Percentiles rank a stretch among this genome's conserved stretches.
Conservation (phyloP, 371 early-diverging fungal genomes). For the Enterospora canceri region DNA sequence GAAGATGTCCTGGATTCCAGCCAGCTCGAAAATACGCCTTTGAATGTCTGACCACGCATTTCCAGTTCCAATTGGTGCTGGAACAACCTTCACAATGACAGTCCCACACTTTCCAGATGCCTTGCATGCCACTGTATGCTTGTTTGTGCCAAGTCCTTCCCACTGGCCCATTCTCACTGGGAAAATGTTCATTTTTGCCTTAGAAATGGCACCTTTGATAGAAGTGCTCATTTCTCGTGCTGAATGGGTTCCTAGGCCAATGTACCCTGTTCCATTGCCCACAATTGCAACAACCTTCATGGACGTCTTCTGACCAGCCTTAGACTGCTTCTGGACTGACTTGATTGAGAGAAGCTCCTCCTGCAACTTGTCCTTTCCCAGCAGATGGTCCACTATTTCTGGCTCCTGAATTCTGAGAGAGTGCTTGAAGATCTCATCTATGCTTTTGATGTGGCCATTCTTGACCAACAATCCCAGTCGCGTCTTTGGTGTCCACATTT, state of each 20-base stretch:
- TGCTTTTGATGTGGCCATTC: slow-evolving; percentile 57
- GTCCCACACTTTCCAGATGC: slow-evolving; percentile 97
- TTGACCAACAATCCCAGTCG: slow-evolving; percentile 56
- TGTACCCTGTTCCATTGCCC: slow-evolving; percentile 89
- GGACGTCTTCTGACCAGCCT: slow-evolving; percentile 96
- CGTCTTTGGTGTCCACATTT: slow-evolving; percentile 57
- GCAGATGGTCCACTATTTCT: slow-evolving; percentile 90
- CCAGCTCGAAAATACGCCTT: slow-evolving; percentile 88
- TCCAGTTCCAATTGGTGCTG: slow-evolving; percentile 96
- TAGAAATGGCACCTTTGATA: slow-evolving; percentile 89
- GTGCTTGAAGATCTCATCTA: slow-evolving; percentile 86
- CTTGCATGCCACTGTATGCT: slow-evolving; percentile 94
- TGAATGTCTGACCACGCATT: slow-evolving; percentile 85
- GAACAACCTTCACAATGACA: slow-evolving; percentile 76
- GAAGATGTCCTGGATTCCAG: slow-evolving; percentile 94
- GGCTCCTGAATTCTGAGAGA: slow-evolving; percentile 95
- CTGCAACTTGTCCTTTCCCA: slow-evolving; percentile 70
- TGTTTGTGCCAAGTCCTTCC: slow-evolving; percentile 84
- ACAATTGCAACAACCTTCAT: slow-evolving; percentile 98
- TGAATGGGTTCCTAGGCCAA: slow-evolving; percentile 95
- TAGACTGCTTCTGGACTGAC: slow-evolving; percentile 99
- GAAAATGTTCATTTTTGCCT: slow-evolving; percentile 89
- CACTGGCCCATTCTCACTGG: slow-evolving; percentile 97
- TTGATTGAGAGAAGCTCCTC: slow-evolving; percentile 97
- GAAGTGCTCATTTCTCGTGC: slow-evolving; percentile 95